Evolutionary conservation across 176 grass and related monocot genomes (phyloP).

Genomic region (Aegilops longissima): DNA sequence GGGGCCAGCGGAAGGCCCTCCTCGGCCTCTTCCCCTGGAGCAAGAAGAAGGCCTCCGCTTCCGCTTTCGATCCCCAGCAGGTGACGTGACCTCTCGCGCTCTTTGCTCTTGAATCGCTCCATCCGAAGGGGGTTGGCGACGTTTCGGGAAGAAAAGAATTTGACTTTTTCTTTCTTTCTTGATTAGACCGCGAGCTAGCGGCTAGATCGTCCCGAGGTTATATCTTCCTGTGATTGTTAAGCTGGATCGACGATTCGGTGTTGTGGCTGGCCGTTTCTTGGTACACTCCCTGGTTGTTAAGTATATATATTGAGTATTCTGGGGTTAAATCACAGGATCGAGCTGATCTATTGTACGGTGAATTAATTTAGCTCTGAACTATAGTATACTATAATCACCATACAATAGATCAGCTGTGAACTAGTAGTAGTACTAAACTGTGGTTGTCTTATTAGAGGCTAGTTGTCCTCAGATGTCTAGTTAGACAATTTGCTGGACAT

Average conservation of each 20-base stretch:
- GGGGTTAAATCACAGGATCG: not conserved
- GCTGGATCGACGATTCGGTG: not conserved
- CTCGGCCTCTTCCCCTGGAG: slow-evolving; percentile 52
- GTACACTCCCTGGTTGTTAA: no score
- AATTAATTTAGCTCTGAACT: not conserved
- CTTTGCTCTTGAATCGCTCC: not conserved
- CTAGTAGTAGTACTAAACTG: no score
- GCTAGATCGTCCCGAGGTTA: not conserved
- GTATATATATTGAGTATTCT: not conserved
- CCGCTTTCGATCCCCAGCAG: slow-evolving; percentile 54
- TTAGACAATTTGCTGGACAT: not conserved
- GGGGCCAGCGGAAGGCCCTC: slow-evolving; percentile 38
- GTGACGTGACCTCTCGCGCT: slow-evolving; percentile 9
- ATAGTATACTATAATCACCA: no score
- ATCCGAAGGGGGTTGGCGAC: not conserved
- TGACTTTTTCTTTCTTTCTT: not conserved
- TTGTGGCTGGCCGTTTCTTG: no score
- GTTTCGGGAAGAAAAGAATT: not conserved
- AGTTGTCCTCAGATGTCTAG: not conserved
- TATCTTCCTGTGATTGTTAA: not conserved
- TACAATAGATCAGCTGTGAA: no score
- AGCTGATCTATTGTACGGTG: not conserved
- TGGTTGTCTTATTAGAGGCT: not conserved
- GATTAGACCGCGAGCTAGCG: not conserved
- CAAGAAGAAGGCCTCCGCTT: slow-evolving; percentile 36